These are phyloP conservation scores for Neonothopanus nambi DNA, from an alignment of 1,284 basidiomycete genomes.

Conservation along the genomic window DNA sequence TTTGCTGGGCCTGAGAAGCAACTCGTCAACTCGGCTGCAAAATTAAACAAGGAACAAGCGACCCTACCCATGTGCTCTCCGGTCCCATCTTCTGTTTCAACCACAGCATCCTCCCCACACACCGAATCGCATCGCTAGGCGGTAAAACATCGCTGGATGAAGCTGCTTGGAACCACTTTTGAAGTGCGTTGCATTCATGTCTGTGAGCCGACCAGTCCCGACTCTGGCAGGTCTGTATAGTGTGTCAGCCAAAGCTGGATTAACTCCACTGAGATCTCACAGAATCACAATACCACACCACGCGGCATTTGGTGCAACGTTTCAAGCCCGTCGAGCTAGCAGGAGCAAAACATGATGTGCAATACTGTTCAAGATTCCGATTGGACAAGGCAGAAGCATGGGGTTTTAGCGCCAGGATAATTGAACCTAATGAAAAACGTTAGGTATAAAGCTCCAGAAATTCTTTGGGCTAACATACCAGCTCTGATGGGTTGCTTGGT, in stretches of 20 bases:
- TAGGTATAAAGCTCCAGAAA: background rate
- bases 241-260: conserved; percentile 8
- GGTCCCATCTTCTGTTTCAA: conserved; percentile 53
- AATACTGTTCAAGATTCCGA: conserved; percentile 58
- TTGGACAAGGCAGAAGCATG: conserved; percentile 69
- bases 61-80: conserved; percentile 61
- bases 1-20: conserved; percentile 57
- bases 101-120: conserved; percentile 78
- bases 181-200: conserved; percentile 72
- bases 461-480: conserved; percentile 15
- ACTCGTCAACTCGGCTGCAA: background rate
- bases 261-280: conserved; percentile 38
- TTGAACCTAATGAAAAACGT: conserved; percentile 48
- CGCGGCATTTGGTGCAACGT: conserved; percentile 72
- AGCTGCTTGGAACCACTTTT: conserved; percentile 51
- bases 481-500: conserved; percentile 26
- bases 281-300: conserved; percentile 70
- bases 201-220: conserved; percentile 79
- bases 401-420: conserved; percentile 57
- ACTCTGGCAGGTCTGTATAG: conserved; percentile 68
- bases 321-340: conserved; percentile 42
- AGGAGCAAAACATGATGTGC: conserved; percentile 64
- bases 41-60: background rate
- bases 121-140: conserved; percentile 75
- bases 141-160: conserved; percentile 48